Evolutionary conservation across 306 rosid genomes (phyloP), one percentile per base, ranked within the genome.

Genomic region (Mucuna pruriens): DNA sequence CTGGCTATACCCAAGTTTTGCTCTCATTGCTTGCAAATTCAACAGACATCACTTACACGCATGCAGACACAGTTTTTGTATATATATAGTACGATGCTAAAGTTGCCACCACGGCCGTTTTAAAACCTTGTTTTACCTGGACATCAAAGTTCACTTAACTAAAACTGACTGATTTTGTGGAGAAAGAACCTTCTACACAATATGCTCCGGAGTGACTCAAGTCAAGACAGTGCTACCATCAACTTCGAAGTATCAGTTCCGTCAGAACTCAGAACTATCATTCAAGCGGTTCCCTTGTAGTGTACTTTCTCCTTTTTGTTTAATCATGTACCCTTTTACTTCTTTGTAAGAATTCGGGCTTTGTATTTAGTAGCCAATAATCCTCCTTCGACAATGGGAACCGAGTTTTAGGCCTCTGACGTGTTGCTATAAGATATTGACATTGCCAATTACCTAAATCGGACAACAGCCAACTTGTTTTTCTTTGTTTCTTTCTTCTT

Each of bases 1-100:
- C 45, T 44, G 70, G 66, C 48, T 82, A 60, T 63, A 73, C 62
- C 72, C 52, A 48, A 46, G 25, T 62, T 70, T 80, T 63, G 70
- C 63, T 55, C 44, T 40, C 58, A 22, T 29, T 52, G 83, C 71
- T 83, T 62, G 71, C 80, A 61, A 81, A 58, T 81, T 71, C 71
- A 73, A 68, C 26, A 31, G 65, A 77, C 49, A 52, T 66, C 58
- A 61, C 52, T 39, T 10, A 20, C 33, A 17, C 77, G 12, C 71
- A 31, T n/a, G 65, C 77, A 64, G 77, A 49, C 44, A 73, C 8
- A 33, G 3, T 6, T 75, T 79, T 63, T 82, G 89, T 86, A 80
- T 29, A 84, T 84, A 82, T 42, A 84, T 85, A 82, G 64, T 48
- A 74, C 2, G 70, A 62, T 61, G 42, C 54, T 22, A 44, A 86